Conservation (phyloP, 2,329 filamentous ascomycete species). For the Aspergillus bombycis region DNA sequence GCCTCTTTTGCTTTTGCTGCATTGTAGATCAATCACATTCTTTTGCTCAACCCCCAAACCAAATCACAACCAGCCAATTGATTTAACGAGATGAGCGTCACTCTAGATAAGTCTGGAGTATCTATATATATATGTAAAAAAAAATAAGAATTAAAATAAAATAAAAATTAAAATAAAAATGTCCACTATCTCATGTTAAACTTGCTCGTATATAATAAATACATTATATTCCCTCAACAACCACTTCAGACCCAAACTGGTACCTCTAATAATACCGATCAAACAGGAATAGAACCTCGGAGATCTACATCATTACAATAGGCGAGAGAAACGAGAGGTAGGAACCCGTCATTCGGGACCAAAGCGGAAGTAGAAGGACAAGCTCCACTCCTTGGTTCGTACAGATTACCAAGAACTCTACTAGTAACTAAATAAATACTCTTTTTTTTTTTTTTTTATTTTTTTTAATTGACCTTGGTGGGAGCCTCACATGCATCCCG, state of each 20-base stretch:
- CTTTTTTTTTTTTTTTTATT: no score
- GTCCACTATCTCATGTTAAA: not conserved
- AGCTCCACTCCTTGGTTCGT: constrained; percentile 5
- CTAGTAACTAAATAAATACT: not conserved
- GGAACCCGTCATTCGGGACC: not conserved
- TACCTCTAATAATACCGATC: not conserved
- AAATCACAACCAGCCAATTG: not conserved
- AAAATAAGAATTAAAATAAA: no score
- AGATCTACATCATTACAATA: not conserved
- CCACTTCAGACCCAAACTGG: not conserved
- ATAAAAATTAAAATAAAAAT: not conserved
- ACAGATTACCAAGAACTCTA: constrained; percentile 4
- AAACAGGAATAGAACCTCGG: not conserved
- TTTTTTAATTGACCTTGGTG: not conserved
- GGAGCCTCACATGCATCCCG: constrained; percentile 11
- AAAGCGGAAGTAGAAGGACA: not conserved
- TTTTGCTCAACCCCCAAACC: not conserved
- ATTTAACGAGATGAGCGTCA: not conserved
- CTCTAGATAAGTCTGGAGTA: not conserved
- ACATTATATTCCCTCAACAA: not conserved
- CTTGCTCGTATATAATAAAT: not conserved
- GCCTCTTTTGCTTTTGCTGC: not conserved
- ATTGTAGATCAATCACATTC: constrained; percentile 9
- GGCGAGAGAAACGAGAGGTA: not conserved
- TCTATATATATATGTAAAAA: no score